Conservation (phyloP, 2,329 filamentous ascomycete genomes). For the Monilinia fructicola region DNA sequence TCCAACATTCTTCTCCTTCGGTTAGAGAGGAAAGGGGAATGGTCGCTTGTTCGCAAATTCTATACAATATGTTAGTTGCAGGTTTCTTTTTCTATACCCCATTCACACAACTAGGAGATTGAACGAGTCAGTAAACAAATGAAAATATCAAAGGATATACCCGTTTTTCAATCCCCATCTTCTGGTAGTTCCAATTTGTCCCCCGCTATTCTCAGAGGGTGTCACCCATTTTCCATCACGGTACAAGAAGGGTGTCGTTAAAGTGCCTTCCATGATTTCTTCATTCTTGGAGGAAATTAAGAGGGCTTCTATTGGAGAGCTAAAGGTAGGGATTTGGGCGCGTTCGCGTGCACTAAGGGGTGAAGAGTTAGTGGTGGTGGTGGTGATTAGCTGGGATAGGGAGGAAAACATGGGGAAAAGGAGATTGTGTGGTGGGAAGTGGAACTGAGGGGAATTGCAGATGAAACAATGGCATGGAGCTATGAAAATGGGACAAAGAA, state of each 20-base stretch:
- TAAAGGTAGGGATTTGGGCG: conserved; percentile 48
- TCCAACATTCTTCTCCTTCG: conserved; percentile 77
- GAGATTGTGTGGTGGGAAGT: not conserved
- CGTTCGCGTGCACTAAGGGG: conserved; percentile 59
- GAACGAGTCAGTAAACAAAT: not conserved
- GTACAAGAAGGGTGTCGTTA: conserved; percentile 81
- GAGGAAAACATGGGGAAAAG: not conserved
- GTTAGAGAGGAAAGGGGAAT: conserved; percentile 60
- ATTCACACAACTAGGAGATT: not conserved
- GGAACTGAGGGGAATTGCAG: no score
- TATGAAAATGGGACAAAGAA: no score
- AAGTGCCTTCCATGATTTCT: conserved; percentile 80
- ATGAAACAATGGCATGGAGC: no score
- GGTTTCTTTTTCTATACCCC: no score
- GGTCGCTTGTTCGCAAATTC: conserved; percentile 63
- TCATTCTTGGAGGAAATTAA: conserved; percentile 61
- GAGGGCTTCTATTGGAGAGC: conserved; percentile 64
- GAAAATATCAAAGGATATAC: conserved; percentile 40
- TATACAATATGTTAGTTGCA: conserved; percentile 26
- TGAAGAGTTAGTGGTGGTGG: not conserved
- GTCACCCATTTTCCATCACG: conserved; percentile 75
- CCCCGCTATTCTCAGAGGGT: conserved; percentile 72
- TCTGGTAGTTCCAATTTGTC: conserved; percentile 78
- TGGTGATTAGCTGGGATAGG: not conserved
- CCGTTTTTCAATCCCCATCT: conserved; percentile 74